Evolutionary conservation across 73 alveolate species (phyloP).

Genomic region (Tetrahymena malaccensis): DNA sequence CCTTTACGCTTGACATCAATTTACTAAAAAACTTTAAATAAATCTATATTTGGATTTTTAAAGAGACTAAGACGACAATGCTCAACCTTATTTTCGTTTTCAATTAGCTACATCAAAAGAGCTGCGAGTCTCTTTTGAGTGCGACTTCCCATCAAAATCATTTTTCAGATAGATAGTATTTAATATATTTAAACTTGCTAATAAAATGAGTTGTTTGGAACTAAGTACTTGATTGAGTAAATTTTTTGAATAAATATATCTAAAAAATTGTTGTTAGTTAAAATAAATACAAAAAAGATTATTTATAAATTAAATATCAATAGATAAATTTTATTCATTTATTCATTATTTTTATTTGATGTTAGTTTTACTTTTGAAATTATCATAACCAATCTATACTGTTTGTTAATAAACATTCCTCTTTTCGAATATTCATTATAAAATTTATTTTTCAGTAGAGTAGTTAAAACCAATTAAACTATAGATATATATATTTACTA

Average conservation of each 20-base stretch:
- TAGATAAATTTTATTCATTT: neutral
- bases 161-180: neutral
- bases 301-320: neutral
- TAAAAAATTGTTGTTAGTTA: neutral
- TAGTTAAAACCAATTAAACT: too few relatives aligned
- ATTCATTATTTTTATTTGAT: neutral
- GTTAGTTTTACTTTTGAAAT: neutral
- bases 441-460: neutral
- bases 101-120: neutral
- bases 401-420: neutral
- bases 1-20: neutral
- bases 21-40: neutral
- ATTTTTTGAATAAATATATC: neutral
- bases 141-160: neutral
- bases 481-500: too few relatives aligned
- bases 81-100: neutral
- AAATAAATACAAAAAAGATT: neutral
- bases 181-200: neutral
- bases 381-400: neutral
- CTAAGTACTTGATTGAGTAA: neutral
- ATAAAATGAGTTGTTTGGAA: neutral
- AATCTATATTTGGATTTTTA: neutral
- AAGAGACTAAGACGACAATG: neutral
- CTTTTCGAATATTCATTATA: neutral
- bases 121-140: neutral